Percentiles rank a stretch among this genome's conserved stretches.
Evolutionary conservation across 164 flowering plant species (phyloP).

Genomic region (Magnolia officinalis): DNA sequence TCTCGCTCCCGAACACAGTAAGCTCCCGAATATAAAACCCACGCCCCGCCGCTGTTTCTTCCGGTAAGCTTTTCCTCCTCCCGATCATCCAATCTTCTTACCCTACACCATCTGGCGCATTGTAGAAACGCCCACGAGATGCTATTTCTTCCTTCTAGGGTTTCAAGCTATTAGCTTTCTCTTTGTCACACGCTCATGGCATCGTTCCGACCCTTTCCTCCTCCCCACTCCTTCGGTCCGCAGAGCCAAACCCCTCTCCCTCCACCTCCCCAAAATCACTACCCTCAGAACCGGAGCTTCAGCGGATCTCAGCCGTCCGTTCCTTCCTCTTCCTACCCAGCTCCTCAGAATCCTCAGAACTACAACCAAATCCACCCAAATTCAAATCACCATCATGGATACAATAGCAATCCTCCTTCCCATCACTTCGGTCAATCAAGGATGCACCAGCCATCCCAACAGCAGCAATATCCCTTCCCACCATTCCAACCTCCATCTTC

Average conservation of each 20-base stretch:
- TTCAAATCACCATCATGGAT: slow-evolving; percentile 38
- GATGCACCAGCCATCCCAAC: slow-evolving; percentile 33
- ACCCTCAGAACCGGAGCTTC: slow-evolving; percentile 39
- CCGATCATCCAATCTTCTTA: too few relatives aligned
- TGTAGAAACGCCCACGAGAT: background rate
- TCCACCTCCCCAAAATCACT: slow-evolving; percentile 26
- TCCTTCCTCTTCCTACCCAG: slow-evolving; percentile 21
- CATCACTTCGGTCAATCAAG: slow-evolving; percentile 28
- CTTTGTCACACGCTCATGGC: slow-evolving; percentile 37
- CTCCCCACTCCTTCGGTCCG: slow-evolving; percentile 47
- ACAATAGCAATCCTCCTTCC: slow-evolving; percentile 17
- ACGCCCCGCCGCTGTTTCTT: too few relatives aligned
- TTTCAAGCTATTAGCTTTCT: background rate
- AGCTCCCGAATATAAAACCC: too few relatives aligned
- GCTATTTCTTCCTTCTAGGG: background rate
- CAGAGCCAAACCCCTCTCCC: slow-evolving; percentile 33
- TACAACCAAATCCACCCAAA: slow-evolving; percentile 31
- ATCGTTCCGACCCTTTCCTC: slow-evolving; percentile 57
- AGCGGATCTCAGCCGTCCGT: slow-evolving; percentile 17
- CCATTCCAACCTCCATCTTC: slow-evolving; percentile 44
- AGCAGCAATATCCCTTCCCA: slow-evolving; percentile 35
- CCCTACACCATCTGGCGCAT: too few relatives aligned
- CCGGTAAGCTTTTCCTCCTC: too few relatives aligned
- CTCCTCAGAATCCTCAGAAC: slow-evolving; percentile 30
- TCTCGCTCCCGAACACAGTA: too few relatives aligned